Conservation (phyloP, 371 early-diverging fungal genomes). For the Mucor indicus region DNA sequence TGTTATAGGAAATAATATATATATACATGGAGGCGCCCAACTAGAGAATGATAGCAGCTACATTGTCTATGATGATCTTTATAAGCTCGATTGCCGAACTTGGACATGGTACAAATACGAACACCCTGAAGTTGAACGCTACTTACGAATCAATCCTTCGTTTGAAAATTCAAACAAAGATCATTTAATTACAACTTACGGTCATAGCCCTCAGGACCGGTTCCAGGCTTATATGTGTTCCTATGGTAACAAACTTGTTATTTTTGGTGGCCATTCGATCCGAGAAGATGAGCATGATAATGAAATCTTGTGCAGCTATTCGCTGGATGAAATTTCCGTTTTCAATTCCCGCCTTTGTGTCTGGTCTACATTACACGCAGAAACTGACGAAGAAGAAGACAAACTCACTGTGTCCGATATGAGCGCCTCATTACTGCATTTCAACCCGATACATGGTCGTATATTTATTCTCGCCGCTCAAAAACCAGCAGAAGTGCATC, state of each 20-base stretch:
- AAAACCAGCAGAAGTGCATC: conserved; percentile 13
- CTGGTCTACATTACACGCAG: conserved; percentile 12
- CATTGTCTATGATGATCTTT: conserved; percentile 30
- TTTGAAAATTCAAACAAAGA: too few relatives aligned
- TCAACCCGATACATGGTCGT: too few relatives aligned
- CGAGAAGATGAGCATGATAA: conserved; percentile 28
- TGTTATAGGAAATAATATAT: conserved; percentile 31
- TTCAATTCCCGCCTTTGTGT: conserved; percentile 10
- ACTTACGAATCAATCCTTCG: conserved; percentile 11
- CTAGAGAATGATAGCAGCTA: conserved; percentile 28
- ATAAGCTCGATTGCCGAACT: conserved; percentile 22
- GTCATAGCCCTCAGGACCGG: conserved; percentile 26
- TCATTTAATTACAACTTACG: conserved; percentile 20
- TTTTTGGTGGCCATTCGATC: conserved; percentile 34
- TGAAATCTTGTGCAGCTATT: conserved; percentile 19
- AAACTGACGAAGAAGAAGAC: conserved; percentile 4
- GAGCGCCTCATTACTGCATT: conserved; percentile 5
- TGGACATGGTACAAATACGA: conserved; percentile 37
- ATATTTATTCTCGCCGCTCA: conserved; percentile 15
- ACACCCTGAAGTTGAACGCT: conserved; percentile 27
- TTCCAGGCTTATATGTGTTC: conserved; percentile 28
- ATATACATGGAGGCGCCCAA: conserved; percentile 43
- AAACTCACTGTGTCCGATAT: conserved; percentile 16
- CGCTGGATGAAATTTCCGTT: conserved; percentile 17
- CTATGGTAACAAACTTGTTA: conserved; percentile 18